These are phyloP conservation scores for Lasiosphaeria miniovina DNA, from an alignment of 495 filamentous ascomycete genomes.

Conservation along the genomic window DNA sequence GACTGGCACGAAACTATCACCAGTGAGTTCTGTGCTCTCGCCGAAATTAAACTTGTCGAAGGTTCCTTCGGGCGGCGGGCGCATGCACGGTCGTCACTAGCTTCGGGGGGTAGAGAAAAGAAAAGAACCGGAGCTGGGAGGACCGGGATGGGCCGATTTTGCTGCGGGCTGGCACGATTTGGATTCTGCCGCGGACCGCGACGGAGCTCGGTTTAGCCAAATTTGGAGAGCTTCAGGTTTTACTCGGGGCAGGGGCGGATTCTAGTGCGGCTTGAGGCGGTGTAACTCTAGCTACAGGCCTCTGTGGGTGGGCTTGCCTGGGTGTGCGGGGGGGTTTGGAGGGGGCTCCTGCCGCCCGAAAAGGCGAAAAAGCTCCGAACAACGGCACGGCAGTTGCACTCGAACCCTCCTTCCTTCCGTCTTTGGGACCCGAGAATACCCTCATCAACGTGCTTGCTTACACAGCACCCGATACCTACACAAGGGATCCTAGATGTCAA, in stretches of 20 bases:
- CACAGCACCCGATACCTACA: no score
- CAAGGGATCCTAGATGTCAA: no score
- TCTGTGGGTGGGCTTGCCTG: neutral
- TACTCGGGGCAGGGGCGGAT: neutral
- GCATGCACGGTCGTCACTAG: neutral
- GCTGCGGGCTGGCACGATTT: slow-evolving; percentile 16
- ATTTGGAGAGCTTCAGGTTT: slow-evolving; percentile 6
- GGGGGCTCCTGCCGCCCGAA: no score
- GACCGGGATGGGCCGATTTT: slow-evolving; percentile 24
- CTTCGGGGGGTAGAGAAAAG: slow-evolving; percentile 4
- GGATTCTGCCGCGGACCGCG: slow-evolving; percentile 10
- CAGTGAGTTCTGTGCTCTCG: neutral
- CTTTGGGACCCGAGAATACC: no score
- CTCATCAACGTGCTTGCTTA: no score
- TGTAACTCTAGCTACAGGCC: neutral
- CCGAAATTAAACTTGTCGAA: neutral
- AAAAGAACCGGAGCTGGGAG: neutral
- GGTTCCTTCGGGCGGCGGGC: neutral
- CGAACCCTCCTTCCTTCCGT: no score
- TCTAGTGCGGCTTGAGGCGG: slow-evolving; percentile 12
- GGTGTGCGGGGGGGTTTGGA: neutral
- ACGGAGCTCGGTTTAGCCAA: slow-evolving; percentile 4
- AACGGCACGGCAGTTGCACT: neutral
- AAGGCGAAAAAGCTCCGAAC: neutral
- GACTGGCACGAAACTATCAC: neutral